Percentiles rank a stretch among this genome's conserved stretches.
Evolutionary conservation across 1,139 yeast species (phyloP).

Genomic region (Taphrina communis): DNA sequence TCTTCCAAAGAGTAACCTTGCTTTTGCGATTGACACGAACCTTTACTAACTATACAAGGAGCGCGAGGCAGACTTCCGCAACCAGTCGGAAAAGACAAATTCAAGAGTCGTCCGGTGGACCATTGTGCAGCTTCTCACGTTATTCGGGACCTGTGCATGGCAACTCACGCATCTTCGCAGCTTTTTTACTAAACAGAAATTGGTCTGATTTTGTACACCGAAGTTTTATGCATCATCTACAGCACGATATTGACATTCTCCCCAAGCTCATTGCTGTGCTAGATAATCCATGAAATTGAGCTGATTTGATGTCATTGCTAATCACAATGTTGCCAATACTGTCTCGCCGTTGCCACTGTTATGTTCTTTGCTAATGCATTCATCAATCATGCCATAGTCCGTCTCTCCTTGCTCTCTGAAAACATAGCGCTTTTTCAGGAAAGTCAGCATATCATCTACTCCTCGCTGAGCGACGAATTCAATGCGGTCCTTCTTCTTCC

Average conservation of each 20-base stretch:
- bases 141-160: constrained; percentile 68
- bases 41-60: constrained; percentile 50
- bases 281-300: too few relatives aligned
- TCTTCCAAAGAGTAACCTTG: constrained; percentile 57
- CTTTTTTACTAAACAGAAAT: constrained; percentile 70
- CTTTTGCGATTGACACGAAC: neutral
- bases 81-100: constrained; percentile 69
- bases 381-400: constrained; percentile 60
- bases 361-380: neutral
- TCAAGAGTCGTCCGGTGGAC: constrained; percentile 71
- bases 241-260: too few relatives aligned
- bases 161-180: constrained; percentile 68
- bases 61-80: constrained; percentile 71
- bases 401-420: constrained; percentile 68
- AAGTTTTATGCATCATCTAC: too few relatives aligned
- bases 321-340: neutral
- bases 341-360: neutral
- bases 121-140: constrained; percentile 63
- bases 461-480: constrained; percentile 67
- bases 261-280: too few relatives aligned
- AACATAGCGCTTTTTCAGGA: constrained; percentile 75
- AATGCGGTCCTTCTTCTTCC: constrained; percentile 63
- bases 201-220: constrained; percentile 54
- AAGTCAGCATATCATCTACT: constrained; percentile 72
- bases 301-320: neutral